Base-by-base conservation (phyloP, 1,284 basidiomycete genomes). In the Melampsora americana region DNA sequence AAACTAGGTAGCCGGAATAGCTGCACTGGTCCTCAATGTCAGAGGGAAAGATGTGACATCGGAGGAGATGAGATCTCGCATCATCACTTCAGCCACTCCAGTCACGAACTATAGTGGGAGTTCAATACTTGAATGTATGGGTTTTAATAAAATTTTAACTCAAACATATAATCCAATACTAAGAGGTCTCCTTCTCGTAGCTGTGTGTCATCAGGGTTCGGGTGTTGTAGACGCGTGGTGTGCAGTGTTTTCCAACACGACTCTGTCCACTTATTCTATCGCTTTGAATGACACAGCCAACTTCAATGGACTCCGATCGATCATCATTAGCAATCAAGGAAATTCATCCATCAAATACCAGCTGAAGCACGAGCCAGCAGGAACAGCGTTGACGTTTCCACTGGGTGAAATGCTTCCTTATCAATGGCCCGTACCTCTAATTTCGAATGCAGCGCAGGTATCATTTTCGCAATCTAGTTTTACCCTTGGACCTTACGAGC, bases 191-290 rank as follows among this genome's bases (percentile, higher is more conserved):
- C 30, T 42, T 35, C 26, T 26, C 30, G 32, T 26, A 77, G 74
- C 74, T 48, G 74, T 77, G 46, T 69, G 60, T 60, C 74, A 77
- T 66, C 74, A 77, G 61, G 74, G 74, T 39, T 42, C 60, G 39
- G 67, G 74, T 4, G 59, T 77, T 16, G 61, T 77, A 35, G 67
- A 77, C 32, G 74, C 66, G 28, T 77, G 67, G 67, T 77, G 74
- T 69, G 74, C 74, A 16, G 74, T 67, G 56, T 69, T 69, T 46
- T n/a, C 74, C 23, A 65, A 61, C 16, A 77, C 74, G n/a, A 44
- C 66, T 23, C 59, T 77, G n/a, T 69, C 66, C 28, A 39, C 66
- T 56, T 60, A 77, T 59, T 77, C 48, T 1, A 64, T 77, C 39
- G 68, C 74, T 20, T 44, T 69, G n/a, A 77, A 77, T 66, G 74